These are phyloP conservation scores for Phytophthora fragariae DNA, from an alignment of 352 stramenopile genomes.

Conservation along the genomic window DNA sequence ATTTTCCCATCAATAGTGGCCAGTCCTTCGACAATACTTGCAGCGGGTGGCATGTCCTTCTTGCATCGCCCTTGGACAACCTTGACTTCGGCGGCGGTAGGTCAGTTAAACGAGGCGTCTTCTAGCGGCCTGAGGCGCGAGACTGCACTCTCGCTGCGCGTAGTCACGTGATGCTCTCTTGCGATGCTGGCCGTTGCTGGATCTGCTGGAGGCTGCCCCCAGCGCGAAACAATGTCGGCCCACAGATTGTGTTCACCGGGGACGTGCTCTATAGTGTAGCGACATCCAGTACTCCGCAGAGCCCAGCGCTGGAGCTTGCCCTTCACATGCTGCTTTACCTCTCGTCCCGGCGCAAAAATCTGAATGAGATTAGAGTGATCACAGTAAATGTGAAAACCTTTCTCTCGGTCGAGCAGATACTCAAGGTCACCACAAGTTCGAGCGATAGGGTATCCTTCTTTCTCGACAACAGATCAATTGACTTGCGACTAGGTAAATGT, in stretches of 20 bases:
- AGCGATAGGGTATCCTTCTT: conserved; percentile 6
- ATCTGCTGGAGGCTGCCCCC: conserved; percentile 1
- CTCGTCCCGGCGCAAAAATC: background rate
- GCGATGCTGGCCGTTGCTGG: background rate
- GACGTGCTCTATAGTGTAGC: conserved; percentile 10
- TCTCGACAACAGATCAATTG: conserved; percentile 6
- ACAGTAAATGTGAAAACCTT: conserved; percentile 17
- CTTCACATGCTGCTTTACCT: conserved; percentile 6
- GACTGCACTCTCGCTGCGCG: no score
- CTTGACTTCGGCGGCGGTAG: no score
- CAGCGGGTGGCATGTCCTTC: no score
- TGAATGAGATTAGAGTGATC: conserved; percentile 18
- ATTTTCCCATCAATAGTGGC: no score
- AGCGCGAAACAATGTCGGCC: conserved; percentile 8
- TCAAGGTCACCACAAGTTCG: background rate
- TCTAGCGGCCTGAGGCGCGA: no score
- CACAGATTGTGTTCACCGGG: conserved; percentile 1
- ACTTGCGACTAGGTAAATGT: background rate
- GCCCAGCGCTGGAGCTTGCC: conserved; percentile 8
- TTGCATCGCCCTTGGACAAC: no score
- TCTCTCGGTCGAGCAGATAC: conserved; percentile 5
- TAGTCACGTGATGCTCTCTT: background rate
- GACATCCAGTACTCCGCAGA: background rate
- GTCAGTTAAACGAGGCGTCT: no score
- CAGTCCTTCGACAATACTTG: no score